phyloP scores from a whole-genome alignment of 345 rosid species.

The Sapria himalayana region DNA sequence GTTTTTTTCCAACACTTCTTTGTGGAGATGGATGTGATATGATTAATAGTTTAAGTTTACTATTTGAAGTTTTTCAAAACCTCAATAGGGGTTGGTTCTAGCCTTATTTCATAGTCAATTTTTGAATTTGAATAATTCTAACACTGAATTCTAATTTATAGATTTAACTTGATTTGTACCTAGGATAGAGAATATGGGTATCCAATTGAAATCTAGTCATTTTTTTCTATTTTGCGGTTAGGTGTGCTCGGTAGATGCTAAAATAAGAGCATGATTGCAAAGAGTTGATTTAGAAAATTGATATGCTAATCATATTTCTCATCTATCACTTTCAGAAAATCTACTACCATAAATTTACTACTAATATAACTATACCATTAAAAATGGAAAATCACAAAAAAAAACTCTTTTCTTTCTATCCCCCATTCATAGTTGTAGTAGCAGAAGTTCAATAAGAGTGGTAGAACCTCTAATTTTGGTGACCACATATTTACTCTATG shows the following conservation, averaged over 20 bases:
- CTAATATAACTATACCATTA: too few relatives aligned
- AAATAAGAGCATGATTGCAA: slow-evolving; percentile 30
- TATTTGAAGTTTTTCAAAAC: neutral
- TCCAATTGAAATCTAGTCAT: slow-evolving; percentile 40
- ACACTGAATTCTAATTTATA: neutral
- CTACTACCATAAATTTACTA: slow-evolving; percentile 30
- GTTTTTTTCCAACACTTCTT: slow-evolving; percentile 40
- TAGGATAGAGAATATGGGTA: slow-evolving; percentile 19
- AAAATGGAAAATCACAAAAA: too few relatives aligned
- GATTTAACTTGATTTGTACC: slow-evolving; percentile 1
- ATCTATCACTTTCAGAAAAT: slow-evolving; percentile 29
- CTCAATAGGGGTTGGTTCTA: too few relatives aligned
- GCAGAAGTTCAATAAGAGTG: too few relatives aligned
- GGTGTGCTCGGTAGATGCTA: slow-evolving; percentile 36
- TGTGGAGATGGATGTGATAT: slow-evolving; percentile 48
- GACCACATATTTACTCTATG: too few relatives aligned
- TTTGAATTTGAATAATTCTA: neutral
- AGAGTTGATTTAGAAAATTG: slow-evolving; percentile 28
- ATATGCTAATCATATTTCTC: slow-evolving; percentile 24
- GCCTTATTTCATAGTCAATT: too few relatives aligned
- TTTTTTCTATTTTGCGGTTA: slow-evolving; percentile 32
- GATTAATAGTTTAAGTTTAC: slow-evolving; percentile 35
- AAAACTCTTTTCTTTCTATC: too few relatives aligned
- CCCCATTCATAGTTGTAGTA: too few relatives aligned
- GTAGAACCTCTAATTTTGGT: too few relatives aligned